These are phyloP conservation scores for Emericellopsis atlantica DNA, from an alignment of 2,329 filamentous ascomycete species.

Conservation along the genomic window DNA sequence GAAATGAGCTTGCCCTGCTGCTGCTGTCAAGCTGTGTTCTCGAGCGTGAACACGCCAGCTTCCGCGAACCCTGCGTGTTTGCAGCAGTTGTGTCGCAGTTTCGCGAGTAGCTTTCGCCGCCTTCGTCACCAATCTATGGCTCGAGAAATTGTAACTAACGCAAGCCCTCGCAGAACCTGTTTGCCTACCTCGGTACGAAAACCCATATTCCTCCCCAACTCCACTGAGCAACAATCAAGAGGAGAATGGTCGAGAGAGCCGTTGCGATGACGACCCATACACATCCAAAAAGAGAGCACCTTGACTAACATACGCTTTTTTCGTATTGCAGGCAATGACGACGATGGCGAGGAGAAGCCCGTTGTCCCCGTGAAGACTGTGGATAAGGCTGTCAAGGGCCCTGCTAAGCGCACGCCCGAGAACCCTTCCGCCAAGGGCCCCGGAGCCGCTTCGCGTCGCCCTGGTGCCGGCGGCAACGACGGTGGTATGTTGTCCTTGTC, in stretches of 20 bases:
- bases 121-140: neutral
- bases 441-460: constrained; percentile 34
- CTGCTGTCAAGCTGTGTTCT: neutral
- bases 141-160: constrained; percentile 5
- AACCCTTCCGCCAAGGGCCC: constrained; percentile 45
- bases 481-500: constrained; percentile 51
- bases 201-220: constrained; percentile 7
- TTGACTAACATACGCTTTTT: neutral
- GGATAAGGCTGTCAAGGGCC: constrained; percentile 68
- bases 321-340: constrained; percentile 40
- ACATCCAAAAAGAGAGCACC: too few relatives aligned
- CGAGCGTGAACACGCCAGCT: neutral
- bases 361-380: constrained; percentile 78
- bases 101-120: neutral
- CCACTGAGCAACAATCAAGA: neutral
- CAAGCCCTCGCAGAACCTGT: constrained; percentile 61
- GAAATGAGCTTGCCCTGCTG: too few relatives aligned
- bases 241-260: too few relatives aligned
- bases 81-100: neutral
- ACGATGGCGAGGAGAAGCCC: constrained; percentile 53
- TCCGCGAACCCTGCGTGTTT: neutral
- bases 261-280: too few relatives aligned
- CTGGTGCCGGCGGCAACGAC: constrained; percentile 63
- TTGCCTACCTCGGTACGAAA: constrained; percentile 88
- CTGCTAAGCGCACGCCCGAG: constrained; percentile 74